Evolutionary conservation across 139 green algal species (phyloP).

Genomic region (Choricystis sp.): DNA sequence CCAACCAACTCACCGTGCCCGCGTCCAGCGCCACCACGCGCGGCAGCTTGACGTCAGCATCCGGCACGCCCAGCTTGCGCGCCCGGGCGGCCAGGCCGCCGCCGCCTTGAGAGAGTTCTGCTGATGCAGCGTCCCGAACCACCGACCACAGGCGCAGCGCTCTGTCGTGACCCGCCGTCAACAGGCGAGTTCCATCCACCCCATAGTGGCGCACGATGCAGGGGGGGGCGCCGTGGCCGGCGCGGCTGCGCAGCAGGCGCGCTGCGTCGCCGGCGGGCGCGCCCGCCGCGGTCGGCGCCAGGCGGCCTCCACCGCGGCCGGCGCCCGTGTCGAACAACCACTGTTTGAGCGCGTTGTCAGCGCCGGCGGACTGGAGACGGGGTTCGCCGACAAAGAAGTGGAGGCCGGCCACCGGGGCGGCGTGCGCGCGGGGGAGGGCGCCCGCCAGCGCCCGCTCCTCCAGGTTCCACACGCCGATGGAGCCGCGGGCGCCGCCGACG

Average conservation of each 20-base stretch:
- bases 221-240: slow-evolving; percentile 73
- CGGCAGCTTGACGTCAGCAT: slow-evolving; percentile 75
- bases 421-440: slow-evolving; percentile 57
- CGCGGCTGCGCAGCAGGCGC: slow-evolving; percentile 70
- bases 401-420: slow-evolving; percentile 23
- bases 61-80: slow-evolving; percentile 47
- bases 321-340: slow-evolving; percentile 80
- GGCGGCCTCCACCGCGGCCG: too few species aligned
- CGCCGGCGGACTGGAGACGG: slow-evolving; percentile 61
- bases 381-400: slow-evolving; percentile 66
- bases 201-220: slow-evolving; percentile 57
- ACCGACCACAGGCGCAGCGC: slow-evolving; percentile 76
- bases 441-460: slow-evolving; percentile 57
- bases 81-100: slow-evolving; percentile 21
- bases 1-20: slow-evolving; percentile 26
- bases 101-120: slow-evolving; percentile 81
- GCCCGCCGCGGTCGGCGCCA: too few species aligned
- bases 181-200: slow-evolving; percentile 44
- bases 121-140: slow-evolving; percentile 84
- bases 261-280: slow-evolving; percentile 17
- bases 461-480: slow-evolving; percentile 84
- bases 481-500: slow-evolving; percentile 44
- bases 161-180: slow-evolving; percentile 65
- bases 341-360: slow-evolving; percentile 91
- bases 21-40: slow-evolving; percentile 47